Base-by-base conservation (phyloP, 1,139 yeast genomes). In the Hansenula anomala region DNA sequence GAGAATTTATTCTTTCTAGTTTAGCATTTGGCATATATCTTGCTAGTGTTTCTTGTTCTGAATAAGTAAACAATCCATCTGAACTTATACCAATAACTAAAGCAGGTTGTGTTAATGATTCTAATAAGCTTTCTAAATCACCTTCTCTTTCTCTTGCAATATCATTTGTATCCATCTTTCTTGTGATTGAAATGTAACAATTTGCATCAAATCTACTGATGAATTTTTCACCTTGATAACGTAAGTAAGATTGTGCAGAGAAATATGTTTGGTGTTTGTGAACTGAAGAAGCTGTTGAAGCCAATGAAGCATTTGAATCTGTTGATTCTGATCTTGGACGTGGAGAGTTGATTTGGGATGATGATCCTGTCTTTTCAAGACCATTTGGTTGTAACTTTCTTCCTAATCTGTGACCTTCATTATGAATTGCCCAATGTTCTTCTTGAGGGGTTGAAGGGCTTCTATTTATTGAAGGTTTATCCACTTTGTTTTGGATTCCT, bases 121-220 rank as follows among this genome's bases (percentile, higher is more conserved):
- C 60, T 42, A 92, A 66, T 49, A 82, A 80, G 24, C 67, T 65
- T 16, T 68, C 73, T 12, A 64, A 41, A 12, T 56, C 52, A 20
- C 58, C 63, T 6, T 75, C 70, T 43, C 94, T 71, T 38, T 84
- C 94, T 45, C 98, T 73, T 0, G 95, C 80, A 34, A 92, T 78
- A 60, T 92, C 98, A 59, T 92, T 97, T 1, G 97, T 89, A 55
- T 92, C 98, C 34, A 92, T 69, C 59, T 92, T 92, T 54, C 97
- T 74, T 2, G 97, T 86, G 41, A 92, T 87, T 22, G 97, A 78
- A 41, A 92, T 89, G 61, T 92, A 92, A 64, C 98, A 92, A 58
- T 92, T 92, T 18, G 98, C 96, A 62, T 92, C 98, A 55, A 90
- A 92, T 52, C 98, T 71, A 35, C 77, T 72, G 37, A 90, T 81